Evolutionary conservation across 176 grass and related monocot genomes (phyloP), one percentile per base, ranked within the genome.

Genomic region (Puccinellia tenuiflora): DNA sequence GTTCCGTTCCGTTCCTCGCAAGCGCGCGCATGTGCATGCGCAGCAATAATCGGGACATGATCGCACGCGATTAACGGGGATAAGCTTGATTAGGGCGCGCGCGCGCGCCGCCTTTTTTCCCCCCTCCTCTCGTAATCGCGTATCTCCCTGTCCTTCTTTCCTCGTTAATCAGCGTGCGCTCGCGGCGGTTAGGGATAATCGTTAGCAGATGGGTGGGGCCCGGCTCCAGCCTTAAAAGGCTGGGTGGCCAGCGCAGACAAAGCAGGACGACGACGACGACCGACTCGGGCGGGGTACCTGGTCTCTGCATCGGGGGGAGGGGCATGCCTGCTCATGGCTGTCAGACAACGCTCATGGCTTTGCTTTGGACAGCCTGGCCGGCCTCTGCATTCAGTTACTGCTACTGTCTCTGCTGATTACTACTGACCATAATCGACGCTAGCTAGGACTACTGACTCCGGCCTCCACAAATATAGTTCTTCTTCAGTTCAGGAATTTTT

Each of bases 361-460:
- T 25, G 54, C 31, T 35, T 81, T 63, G 29, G 48, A 84, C 81
- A 93, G 91, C 52, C 88, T 90, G 91, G 81, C n/a, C n/a, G n/a
- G n/a, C 73, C 82, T 85, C 76, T 33, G 26, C 45, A 29, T 66
- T 75, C 76, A 79, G 69, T 91, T 68, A 55, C 60, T 84, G 45
- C 66, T 5, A 8, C 29, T 68, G 6, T 34, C n/a, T n/a, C n/a
- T n/a, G 2, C 29, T 63, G 52, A 54, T 22, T 76, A 63, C 16
- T 3, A 63, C 60, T 31, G 6, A 17, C 28, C 5, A 31, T 62
- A 63, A 63, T 31, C 60, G 60, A n/a, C n/a, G n/a, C n/a, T n/a
- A n/a, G n/a, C 28, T 63, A 7, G 13, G 4, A 11, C 1, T 6
- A 17, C 24, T 25, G 6, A 31, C 47, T 34, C 74, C 74, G 47